A percentile compares a stretch with the other conserved stretches of the same genome.
phyloP scores from a whole-genome alignment of 176 grass and related monocot genomes.

The Musa acuminata region DNA sequence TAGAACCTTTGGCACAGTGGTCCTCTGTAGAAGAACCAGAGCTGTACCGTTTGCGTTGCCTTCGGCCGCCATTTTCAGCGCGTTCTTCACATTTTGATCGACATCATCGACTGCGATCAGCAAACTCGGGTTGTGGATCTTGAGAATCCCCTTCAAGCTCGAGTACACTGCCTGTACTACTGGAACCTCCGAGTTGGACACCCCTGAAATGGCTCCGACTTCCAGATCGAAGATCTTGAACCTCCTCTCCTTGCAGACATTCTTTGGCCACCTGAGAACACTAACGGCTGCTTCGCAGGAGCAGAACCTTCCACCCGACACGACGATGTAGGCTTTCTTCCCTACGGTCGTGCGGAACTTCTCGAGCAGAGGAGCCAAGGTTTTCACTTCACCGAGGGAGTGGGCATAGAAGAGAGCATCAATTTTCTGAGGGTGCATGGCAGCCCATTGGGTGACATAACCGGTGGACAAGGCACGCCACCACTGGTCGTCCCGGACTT shows the following conservation, averaged over 20 bases:
- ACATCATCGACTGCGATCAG: conserved; percentile 40
- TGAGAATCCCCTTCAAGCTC: conserved; percentile 66
- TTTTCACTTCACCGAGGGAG: conserved; percentile 52
- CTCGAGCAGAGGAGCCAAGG: conserved; percentile 66
- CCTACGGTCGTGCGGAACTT: conserved; percentile 48
- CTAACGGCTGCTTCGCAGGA: conserved; percentile 58
- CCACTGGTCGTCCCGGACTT: conserved; percentile 91
- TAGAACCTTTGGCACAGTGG: conserved; percentile 55
- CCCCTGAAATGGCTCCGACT: conserved; percentile 56
- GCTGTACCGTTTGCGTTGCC: conserved; percentile 43
- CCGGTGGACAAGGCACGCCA: conserved; percentile 83
- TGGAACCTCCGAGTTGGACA: conserved; percentile 60
- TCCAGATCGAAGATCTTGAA: conserved; percentile 93
- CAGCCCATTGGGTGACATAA: conserved; percentile 92
- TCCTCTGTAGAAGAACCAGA: conserved; percentile 61
- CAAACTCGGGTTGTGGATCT: conserved; percentile 79
- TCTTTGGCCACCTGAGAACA: conserved; percentile 77
- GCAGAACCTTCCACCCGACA: conserved; percentile 61
- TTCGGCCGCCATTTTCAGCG: conserved; percentile 59
- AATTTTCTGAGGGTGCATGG: conserved; percentile 89
- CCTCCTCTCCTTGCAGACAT: conserved; percentile 80
- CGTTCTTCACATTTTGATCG: conserved; percentile 61
- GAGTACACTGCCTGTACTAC: conserved; percentile 71
- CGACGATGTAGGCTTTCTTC: conserved; percentile 62
- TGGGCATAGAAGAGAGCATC: conserved; percentile 94